phyloP scores from a whole-genome alignment of 2,329 filamentous ascomycete genomes.

The Claviceps spartinae region DNA sequence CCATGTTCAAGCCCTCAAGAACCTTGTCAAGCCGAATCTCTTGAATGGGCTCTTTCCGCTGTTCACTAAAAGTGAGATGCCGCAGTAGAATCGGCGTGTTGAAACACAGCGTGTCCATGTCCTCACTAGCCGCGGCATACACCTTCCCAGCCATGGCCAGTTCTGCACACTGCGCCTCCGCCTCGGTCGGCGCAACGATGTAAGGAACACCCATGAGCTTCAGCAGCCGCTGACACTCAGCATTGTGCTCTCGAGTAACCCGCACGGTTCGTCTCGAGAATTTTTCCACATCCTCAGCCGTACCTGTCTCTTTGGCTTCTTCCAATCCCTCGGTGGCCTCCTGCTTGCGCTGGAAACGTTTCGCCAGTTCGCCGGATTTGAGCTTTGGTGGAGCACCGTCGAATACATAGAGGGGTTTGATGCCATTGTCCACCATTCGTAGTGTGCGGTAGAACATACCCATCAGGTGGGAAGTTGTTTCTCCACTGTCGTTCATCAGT shows the following conservation, averaged over 20 bases:
- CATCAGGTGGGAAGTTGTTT: conserved; percentile 97
- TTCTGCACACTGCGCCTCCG: conserved; percentile 89
- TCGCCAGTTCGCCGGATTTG: conserved; percentile 92
- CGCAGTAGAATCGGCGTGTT: conserved; percentile 80
- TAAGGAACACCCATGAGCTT: conserved; percentile 94
- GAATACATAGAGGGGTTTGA: conserved; percentile 97
- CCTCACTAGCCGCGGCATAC: conserved; percentile 90
- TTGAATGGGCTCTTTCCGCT: conserved; percentile 93
- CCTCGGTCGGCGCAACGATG: conserved; percentile 90
- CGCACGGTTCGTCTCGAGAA: conserved; percentile 87
- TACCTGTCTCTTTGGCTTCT: conserved; percentile 94
- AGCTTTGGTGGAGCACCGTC: conserved; percentile 93
- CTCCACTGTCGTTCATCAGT: conserved; percentile 85
- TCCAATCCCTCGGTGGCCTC: conserved; percentile 83
- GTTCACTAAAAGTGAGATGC: conserved; percentile 93
- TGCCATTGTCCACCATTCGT: conserved; percentile 95
- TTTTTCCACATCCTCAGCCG: conserved; percentile 93
- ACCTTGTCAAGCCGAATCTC: conserved; percentile 85
- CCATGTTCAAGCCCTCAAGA: conserved; percentile 77
- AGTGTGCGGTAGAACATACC: conserved; percentile 99
- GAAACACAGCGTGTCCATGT: conserved; percentile 98
- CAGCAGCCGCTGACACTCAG: conserved; percentile 79
- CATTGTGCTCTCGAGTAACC: conserved; percentile 93
- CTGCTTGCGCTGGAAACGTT: conserved; percentile 88
- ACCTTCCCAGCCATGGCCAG: conserved; percentile 87